A percentile compares a stretch with the other conserved stretches of the same genome.
phyloP scores from a whole-genome alignment of 352 stramenopile genomes.

The Pythium diclinum region DNA sequence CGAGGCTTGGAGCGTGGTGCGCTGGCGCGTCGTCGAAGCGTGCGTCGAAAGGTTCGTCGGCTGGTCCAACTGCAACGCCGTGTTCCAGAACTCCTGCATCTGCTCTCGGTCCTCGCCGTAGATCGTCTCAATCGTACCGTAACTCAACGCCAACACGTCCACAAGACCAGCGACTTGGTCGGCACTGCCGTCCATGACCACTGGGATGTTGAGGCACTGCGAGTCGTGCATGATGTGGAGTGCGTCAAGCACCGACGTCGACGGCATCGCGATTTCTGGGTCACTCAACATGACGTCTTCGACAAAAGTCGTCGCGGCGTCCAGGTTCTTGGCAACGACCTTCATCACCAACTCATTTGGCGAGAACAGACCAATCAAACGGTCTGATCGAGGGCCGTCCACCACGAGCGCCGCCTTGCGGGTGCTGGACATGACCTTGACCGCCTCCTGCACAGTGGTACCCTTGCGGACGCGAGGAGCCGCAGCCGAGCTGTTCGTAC shows the following conservation, averaged over 20 bases:
- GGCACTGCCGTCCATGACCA: conserved; percentile 58
- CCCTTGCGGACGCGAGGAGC: conserved; percentile 84
- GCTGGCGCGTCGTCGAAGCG: conserved; percentile 33
- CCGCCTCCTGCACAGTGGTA: conserved; percentile 75
- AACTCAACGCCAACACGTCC: conserved; percentile 82
- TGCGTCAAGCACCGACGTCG: conserved; percentile 76
- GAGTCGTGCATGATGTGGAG: conserved; percentile 90
- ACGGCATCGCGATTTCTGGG: conserved; percentile 65
- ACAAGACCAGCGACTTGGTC: conserved; percentile 74
- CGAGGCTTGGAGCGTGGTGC: conserved; percentile 51
- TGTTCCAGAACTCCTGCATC: conserved; percentile 90
- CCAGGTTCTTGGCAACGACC: conserved; percentile 92
- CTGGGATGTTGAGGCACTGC: conserved; percentile 76
- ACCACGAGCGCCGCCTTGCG: conserved; percentile 94
- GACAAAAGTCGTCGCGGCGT: conserved; percentile 87
- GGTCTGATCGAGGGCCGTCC: conserved; percentile 79
- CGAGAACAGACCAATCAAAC: conserved; percentile 95
- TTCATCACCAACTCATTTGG: conserved; percentile 96
- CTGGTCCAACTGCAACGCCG: conserved; percentile 75
- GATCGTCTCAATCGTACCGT: conserved; percentile 85
- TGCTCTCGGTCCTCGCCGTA: conserved; percentile 86
- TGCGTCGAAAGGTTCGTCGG: conserved; percentile 40
- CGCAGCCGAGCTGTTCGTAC: conserved; percentile 34
- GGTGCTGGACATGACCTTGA: conserved; percentile 69
- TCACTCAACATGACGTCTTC: conserved; percentile 90